Conservation (phyloP, 83 land plant species). For the Thuja plicata region DNA sequence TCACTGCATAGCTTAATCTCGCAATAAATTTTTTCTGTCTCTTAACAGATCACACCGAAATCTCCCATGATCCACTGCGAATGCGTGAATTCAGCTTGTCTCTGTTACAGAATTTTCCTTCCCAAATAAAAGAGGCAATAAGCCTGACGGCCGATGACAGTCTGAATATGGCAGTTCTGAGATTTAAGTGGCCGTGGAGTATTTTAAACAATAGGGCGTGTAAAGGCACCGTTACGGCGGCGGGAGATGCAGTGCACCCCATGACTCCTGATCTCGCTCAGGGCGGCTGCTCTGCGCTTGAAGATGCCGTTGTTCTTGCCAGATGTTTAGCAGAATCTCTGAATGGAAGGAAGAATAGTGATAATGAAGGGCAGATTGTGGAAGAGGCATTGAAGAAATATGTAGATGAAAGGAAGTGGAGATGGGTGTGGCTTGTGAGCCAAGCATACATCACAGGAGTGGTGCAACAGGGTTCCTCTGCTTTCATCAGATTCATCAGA, state of each 20-base stretch:
- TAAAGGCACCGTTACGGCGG: slow-evolving; percentile 33
- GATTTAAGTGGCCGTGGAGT: slow-evolving; percentile 29
- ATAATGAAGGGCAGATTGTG: slow-evolving; percentile 15
- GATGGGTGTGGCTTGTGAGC: slow-evolving; percentile 19
- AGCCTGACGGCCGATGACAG: neutral
- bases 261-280: slow-evolving; percentile 65
- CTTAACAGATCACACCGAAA: neutral
- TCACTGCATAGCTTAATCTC: neutral
- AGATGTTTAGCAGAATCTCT: slow-evolving; percentile 32
- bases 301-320: slow-evolving; percentile 42
- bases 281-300: slow-evolving; percentile 47
- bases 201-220: slow-evolving; percentile 15
- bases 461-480: neutral
- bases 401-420: slow-evolving; percentile 21
- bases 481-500: neutral
- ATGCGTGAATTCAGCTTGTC: neutral
- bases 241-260: slow-evolving; percentile 58
- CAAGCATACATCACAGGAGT: slow-evolving; percentile 20
- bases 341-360: neutral
- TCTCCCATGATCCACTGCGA: neutral
- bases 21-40: neutral
- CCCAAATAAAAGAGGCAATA: neutral
- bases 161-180: slow-evolving; percentile 1
- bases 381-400: slow-evolving; percentile 19
- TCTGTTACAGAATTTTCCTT: neutral